Percentiles rank a stretch among this genome's conserved stretches.
Conservation (phyloP, 768 basidiomycete species). For the Pisolithus albus region DNA sequence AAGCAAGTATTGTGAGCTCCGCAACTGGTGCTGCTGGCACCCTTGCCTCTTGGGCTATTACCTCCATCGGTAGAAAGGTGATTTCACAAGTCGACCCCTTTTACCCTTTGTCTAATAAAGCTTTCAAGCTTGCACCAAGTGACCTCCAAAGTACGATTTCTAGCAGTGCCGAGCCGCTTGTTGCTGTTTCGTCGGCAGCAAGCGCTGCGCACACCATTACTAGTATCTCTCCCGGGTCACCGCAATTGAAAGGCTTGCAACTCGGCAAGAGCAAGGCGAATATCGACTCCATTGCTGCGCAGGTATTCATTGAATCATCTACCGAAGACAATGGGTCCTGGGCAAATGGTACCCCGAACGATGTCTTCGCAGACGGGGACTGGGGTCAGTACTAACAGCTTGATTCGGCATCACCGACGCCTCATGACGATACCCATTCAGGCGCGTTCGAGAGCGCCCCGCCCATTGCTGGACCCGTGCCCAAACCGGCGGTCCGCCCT, state of each 20-base stretch:
- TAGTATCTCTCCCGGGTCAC: conserved; percentile 7
- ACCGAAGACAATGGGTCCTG: conserved; percentile 39
- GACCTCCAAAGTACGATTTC: conserved; percentile 70
- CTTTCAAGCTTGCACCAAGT: conserved; percentile 52
- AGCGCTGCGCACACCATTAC: not conserved
- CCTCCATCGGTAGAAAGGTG: conserved; percentile 80
- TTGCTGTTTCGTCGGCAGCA: conserved; percentile 33
- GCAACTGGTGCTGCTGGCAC: conserved; percentile 90
- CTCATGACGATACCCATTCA: conserved; percentile 16
- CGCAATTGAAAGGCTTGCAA: conserved; percentile 57
- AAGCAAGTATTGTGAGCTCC: conserved; percentile 57
- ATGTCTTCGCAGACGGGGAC: conserved; percentile 91
- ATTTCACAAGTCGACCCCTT: not conserved
- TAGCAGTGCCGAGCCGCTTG: conserved; percentile 31
- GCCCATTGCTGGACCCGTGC: conserved; percentile 21
- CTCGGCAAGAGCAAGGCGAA: conserved; percentile 54
- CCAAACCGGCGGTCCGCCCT: conserved; percentile 17
- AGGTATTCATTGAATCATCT: conserved; percentile 52
- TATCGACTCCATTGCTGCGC: conserved; percentile 39
- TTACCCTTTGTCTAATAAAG: not conserved
- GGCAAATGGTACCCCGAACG: conserved; percentile 80
- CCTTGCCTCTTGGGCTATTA: conserved; percentile 94
- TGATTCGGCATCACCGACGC: not conserved
- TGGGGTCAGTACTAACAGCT: conserved; percentile 64
- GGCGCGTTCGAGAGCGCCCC: conserved; percentile 71